phyloP scores from a whole-genome alignment of 1,139 yeast genomes.

The Magnusiomyces tetraspermus region DNA sequence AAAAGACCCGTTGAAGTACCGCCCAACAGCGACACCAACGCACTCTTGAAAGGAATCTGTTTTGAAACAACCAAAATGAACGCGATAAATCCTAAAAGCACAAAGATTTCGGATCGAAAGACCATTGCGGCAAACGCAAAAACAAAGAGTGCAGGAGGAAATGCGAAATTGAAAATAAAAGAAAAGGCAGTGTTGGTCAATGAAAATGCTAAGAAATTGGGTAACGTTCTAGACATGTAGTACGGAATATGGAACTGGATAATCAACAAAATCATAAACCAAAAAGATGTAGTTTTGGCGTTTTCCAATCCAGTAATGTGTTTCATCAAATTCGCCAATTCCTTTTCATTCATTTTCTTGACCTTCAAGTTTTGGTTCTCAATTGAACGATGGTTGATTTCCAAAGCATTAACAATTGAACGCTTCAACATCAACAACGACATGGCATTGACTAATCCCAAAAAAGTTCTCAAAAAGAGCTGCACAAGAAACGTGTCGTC shows the following conservation, averaged over 20 bases:
- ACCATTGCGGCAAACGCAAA: slow-evolving; percentile 57
- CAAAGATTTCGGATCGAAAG: slow-evolving; percentile 64
- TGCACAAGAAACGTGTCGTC: too few relatives aligned
- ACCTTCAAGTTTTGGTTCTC: too few relatives aligned
- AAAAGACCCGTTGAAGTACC: slow-evolving; percentile 50
- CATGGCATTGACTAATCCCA: too few relatives aligned
- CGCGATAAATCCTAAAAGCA: slow-evolving; percentile 44
- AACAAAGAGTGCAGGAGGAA: slow-evolving; percentile 44
- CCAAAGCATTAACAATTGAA: too few relatives aligned
- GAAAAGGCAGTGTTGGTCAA: slow-evolving; percentile 50
- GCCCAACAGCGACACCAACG: slow-evolving; percentile 37
- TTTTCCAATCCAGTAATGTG: too few relatives aligned
- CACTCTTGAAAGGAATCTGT: slow-evolving; percentile 36
- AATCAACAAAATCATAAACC: slow-evolving; percentile 50
- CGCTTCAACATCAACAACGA: too few relatives aligned
- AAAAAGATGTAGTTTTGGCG: slow-evolving; percentile 20
- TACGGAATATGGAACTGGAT: slow-evolving; percentile 73
- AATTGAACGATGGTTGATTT: too few relatives aligned
- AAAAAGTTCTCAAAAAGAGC: too few relatives aligned
- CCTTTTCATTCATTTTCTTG: too few relatives aligned
- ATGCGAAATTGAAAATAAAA: slow-evolving; percentile 43
- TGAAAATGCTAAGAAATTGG: slow-evolving; percentile 80
- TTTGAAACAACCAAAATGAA: slow-evolving; percentile 31
- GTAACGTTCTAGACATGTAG: slow-evolving; percentile 73
- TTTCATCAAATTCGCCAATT: too few relatives aligned